Base-by-base conservation (phyloP, 441 rosid species). In the Populus hybrid region DNA sequence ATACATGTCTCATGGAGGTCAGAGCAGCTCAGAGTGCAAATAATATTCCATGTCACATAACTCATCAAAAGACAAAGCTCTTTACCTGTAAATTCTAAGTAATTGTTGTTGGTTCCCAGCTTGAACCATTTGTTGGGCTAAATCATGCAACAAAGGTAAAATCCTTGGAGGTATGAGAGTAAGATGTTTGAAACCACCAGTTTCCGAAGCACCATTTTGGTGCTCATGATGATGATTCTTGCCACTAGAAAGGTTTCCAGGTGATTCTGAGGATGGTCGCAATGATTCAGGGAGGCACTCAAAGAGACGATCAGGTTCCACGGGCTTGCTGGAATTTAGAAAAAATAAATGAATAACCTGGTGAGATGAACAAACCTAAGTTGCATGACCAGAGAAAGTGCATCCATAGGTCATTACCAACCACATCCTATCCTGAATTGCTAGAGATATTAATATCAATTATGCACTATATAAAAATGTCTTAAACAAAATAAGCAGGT, bases 261-360 rank as follows among this genome's bases (percentile, higher is more conserved):
- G 88, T 57, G 91, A 90, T 42, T 83, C 95, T 40, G 91, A 79
- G 19, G 98, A 89, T 28, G 98, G 98, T 70, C 96, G 93, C 86
- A 93, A 81, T 7, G 98, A 90, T 84, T 90, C 91, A 63, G 99
- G 99, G 69, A 95, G 97, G 82, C 99, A 90, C 78, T 92, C 97
- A 76, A 93, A 95, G 83, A 95, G 97, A 71, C 90, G 95, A 80
- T 93, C 99, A 79, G 99, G 97, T 80, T 94, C 98, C 82, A 94
- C 91, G 6, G 98, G 90, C 80, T 93, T 93, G 89, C 98, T 95
- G 92, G 80, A 81, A 72, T 79, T 74, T 76, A 50, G 73, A 46
- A 53, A 75, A 72, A 69, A 75, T 67, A 75, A 14, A 78, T 73
- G 38, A 46, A 69, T 40, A 2, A 53, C 70, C 64, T 24, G 38